Conservation (phyloP, 208 protist species). For the Leishmania mexicana region DNA sequence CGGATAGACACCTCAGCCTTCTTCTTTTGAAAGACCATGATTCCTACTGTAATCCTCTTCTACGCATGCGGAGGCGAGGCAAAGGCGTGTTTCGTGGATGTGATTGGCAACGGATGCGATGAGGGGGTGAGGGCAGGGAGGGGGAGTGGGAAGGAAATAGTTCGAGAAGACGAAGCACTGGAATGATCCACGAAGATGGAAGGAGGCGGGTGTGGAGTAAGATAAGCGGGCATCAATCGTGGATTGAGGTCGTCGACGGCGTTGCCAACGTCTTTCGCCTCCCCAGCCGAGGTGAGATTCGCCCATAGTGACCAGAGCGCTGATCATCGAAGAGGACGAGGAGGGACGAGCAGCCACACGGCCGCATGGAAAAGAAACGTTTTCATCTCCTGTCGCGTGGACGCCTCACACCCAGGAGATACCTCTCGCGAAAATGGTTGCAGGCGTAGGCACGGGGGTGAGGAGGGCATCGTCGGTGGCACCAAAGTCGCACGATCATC, state of each 20-base stretch:
- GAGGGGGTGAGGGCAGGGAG: not conserved
- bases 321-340: not conserved
- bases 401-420: not conserved
- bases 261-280: not conserved
- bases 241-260: not conserved
- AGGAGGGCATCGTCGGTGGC: not conserved
- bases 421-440: not conserved
- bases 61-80: not conserved
- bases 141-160: not conserved
- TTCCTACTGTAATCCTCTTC: constrained; percentile 44
- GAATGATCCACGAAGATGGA: not conserved
- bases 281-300: not conserved
- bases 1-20: constrained; percentile 91
- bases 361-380: not conserved
- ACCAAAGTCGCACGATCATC: not conserved
- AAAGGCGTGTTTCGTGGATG: not conserved
- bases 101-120: not conserved
- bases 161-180: not conserved
- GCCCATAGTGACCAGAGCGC: not conserved
- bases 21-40: constrained; percentile 94
- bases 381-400: not conserved
- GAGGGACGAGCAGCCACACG: not conserved
- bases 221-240: not conserved
- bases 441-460: not conserved
- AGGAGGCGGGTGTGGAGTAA: not conserved